Evolutionary conservation across 306 rosid species (phyloP).

Genomic region (Dryas octopetala): DNA sequence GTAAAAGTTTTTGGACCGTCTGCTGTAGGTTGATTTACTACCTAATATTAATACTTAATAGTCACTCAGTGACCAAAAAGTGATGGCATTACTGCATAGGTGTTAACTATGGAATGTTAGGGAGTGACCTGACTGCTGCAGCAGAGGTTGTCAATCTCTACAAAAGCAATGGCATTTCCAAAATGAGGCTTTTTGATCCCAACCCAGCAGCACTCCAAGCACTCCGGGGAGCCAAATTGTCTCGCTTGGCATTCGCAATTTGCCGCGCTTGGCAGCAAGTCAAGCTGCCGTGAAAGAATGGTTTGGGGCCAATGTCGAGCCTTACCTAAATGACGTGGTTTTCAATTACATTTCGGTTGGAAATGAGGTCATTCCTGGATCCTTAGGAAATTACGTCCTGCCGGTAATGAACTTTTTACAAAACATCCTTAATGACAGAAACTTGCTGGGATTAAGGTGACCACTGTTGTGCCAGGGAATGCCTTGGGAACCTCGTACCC

Average conservation of each 20-base stretch:
- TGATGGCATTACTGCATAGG: constrained; percentile 17
- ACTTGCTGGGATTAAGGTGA: constrained; percentile 19
- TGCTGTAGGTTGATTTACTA: no score
- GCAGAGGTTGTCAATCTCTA: constrained; percentile 22
- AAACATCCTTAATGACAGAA: neutral
- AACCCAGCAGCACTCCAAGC: constrained; percentile 11
- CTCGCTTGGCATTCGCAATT: constrained; percentile 19
- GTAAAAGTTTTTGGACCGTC: no score
- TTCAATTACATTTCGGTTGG: constrained; percentile 30
- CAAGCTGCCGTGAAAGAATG: constrained; percentile 15
- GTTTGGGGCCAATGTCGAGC: constrained; percentile 28
- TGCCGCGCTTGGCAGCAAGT: constrained; percentile 13
- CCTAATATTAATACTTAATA: no score
- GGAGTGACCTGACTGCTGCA: constrained; percentile 31
- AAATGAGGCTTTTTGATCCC: constrained; percentile 30
- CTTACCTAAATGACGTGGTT: constrained; percentile 5
- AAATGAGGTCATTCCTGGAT: constrained; percentile 30
- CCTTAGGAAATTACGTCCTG: neutral
- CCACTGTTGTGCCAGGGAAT: constrained; percentile 26
- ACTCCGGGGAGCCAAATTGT: constrained; percentile 7
- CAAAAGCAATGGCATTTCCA: constrained; percentile 1
- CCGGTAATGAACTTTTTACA: constrained; percentile 26
- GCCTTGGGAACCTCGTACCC: constrained; percentile 17
- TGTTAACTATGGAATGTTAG: constrained; percentile 26
- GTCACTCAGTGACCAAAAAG: neutral